Evolutionary conservation across 164 flowering plant species (phyloP), one percentile per base, ranked within the genome.

Genomic region (Annona squamosa): DNA sequence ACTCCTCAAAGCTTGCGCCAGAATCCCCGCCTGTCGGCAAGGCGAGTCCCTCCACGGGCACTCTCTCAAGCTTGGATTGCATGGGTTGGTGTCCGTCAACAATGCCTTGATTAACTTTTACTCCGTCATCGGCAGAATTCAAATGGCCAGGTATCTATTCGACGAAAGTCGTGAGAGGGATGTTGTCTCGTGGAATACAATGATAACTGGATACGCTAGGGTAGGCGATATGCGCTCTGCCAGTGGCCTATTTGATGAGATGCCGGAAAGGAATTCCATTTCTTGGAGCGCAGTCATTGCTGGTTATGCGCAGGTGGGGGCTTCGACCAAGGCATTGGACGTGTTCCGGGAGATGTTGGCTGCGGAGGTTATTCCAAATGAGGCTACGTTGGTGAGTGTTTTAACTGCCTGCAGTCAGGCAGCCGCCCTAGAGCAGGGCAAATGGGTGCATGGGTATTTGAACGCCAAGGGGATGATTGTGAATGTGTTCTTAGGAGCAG

Each of bases 271-370:
- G 71, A 72, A 77, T 75, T 71, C 19, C 47, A 73, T 83, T 18
- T 74, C 85, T 41, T 83, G 85, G 83, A 78, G 77, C 42, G 79
- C 85, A 44, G 52, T 80, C 79, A 81, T 80, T 46, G 48, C 72
- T n/a, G 83, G 85, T 63, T 80, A 72, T 75, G 79, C 71, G 42
- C 79, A 77, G 37, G 57, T 66, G 63, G 85, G 83, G 59, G 56
- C 47, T 4, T 77, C 72, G 46, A 62, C 71, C 48, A 76, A 81
- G 45, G 80, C 82, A 42, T 66, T 83, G 79, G 67, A 68, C n/a
- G 56, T 79, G 3, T 83, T 83, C 57, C 44, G 16, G 4, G 44
- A 43, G 37, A 78, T 79, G 83, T 79, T 74, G 68, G 59, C 45
- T 65, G 79, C 63, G 63, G 6, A 13, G 10, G 74, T 80, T 72